Conservation (phyloP, 768 basidiomycete species). For the Amanita rubescens region DNA sequence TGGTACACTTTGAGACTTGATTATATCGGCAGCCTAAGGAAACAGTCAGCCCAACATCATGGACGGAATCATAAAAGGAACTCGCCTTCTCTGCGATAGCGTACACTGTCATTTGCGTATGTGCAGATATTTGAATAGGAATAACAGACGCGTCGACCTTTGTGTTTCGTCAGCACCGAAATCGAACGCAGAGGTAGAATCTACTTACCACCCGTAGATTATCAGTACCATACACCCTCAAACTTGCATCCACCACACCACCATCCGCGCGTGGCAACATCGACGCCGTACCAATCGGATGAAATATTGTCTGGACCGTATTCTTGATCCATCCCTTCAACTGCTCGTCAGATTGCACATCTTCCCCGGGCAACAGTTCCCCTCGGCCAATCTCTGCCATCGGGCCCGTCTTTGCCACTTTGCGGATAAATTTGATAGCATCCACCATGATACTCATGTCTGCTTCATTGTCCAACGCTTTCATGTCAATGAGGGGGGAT, state of each 20-base stretch:
- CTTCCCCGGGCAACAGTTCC: neutral
- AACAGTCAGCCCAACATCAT: neutral
- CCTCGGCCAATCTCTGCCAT: conserved; percentile 3
- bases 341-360: conserved; percentile 7
- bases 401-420: conserved; percentile 10
- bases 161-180: too few species aligned
- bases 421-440: conserved; percentile 18
- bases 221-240: conserved; percentile 16
- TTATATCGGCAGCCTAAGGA: conserved; percentile 7
- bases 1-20: conserved; percentile 4
- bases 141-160: conserved; percentile 9
- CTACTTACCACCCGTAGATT: conserved; percentile 15
- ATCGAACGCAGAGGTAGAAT: too few species aligned
- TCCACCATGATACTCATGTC: conserved; percentile 18
- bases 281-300: conserved; percentile 21
- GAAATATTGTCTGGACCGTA: conserved; percentile 8
- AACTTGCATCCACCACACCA: conserved; percentile 17
- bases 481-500: conserved; percentile 38
- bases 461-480: conserved; percentile 25
- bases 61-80: neutral
- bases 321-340: conserved; percentile 11
- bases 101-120: conserved; percentile 7
- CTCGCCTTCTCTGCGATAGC: conserved; percentile 9
- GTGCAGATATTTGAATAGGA: conserved; percentile 6
- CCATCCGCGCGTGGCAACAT: conserved; percentile 24